phyloP scores from a whole-genome alignment of 2,329 filamentous ascomycete genomes.

The Coniochaeta ligniaria region DNA sequence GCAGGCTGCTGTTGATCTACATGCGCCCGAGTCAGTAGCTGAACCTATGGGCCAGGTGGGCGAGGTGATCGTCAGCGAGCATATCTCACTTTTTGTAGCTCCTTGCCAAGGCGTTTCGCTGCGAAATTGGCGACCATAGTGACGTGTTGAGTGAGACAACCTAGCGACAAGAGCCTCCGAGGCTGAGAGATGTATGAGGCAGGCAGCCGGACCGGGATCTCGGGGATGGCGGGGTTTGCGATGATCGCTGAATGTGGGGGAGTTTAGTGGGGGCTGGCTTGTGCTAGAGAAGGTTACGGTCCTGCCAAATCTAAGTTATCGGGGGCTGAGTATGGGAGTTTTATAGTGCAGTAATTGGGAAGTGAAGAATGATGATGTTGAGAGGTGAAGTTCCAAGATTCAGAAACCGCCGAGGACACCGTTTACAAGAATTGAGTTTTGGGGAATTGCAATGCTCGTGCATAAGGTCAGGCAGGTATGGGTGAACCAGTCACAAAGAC shows the following conservation, averaged over 20 bases:
- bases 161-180: background rate
- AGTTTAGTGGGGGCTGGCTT: background rate
- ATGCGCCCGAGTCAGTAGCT: background rate
- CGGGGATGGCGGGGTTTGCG: background rate
- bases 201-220: background rate
- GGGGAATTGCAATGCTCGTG: too few species aligned
- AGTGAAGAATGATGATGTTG: background rate
- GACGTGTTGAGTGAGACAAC: background rate
- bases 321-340: background rate
- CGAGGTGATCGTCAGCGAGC: background rate
- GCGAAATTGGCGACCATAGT: conserved; percentile 30
- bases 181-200: background rate
- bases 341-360: background rate
- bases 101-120: conserved; percentile 51
- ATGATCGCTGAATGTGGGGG: background rate
- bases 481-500: too few species aligned
- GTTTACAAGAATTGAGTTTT: background rate
- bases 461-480: too few species aligned
- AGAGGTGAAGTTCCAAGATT: background rate
- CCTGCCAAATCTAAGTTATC: background rate
- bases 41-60: background rate
- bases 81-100: conserved; percentile 46
- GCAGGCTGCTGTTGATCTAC: conserved; percentile 49
- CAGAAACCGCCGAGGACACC: background rate
- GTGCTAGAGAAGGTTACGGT: background rate